These are phyloP conservation scores for Backusella parvicylindrica DNA, from an alignment of 192 early-diverging fungal genomes.

Conservation along the genomic window DNA sequence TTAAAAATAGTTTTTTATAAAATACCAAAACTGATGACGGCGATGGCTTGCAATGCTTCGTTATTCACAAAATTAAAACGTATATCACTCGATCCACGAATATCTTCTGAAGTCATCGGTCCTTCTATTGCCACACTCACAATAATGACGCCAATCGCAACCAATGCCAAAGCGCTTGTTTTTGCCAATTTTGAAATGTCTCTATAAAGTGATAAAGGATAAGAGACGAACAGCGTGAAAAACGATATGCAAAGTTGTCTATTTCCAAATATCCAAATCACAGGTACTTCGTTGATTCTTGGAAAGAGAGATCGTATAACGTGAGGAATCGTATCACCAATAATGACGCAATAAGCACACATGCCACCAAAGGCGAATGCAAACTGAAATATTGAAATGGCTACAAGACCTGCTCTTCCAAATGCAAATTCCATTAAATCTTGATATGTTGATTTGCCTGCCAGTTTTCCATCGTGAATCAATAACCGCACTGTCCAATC, in stretches of 20 bases:
- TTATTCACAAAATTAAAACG: slow-evolving; percentile 41
- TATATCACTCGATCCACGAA: slow-evolving; percentile 42
- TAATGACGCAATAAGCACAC: slow-evolving; percentile 69
- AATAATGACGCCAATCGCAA: slow-evolving; percentile 78
- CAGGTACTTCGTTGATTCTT: slow-evolving; percentile 39
- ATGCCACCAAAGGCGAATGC: slow-evolving; percentile 88
- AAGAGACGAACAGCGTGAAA: slow-evolving; percentile 74
- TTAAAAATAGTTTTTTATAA: neutral
- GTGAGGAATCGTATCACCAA: slow-evolving; percentile 81
- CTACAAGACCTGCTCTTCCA: slow-evolving; percentile 69
- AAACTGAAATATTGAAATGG: slow-evolving; percentile 88
- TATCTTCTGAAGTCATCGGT: slow-evolving; percentile 47
- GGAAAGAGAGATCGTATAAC: slow-evolving; percentile 75
- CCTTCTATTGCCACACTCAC: slow-evolving; percentile 70
- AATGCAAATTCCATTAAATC: slow-evolving; percentile 81
- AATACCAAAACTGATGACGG: slow-evolving; percentile 86
- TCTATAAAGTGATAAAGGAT: slow-evolving; percentile 82
- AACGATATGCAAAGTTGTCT: slow-evolving; percentile 74
- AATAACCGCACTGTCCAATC: slow-evolving; percentile 81
- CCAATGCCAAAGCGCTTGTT: slow-evolving; percentile 80
- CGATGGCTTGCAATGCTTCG: slow-evolving; percentile 77
- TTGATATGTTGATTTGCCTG: slow-evolving; percentile 78
- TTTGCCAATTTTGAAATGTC: slow-evolving; percentile 89
- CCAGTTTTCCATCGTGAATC: slow-evolving; percentile 70
- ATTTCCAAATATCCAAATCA: slow-evolving; percentile 63